These are phyloP conservation scores for Elongisporangium undulatum DNA, from an alignment of 352 stramenopile species.

Conservation along the genomic window DNA sequence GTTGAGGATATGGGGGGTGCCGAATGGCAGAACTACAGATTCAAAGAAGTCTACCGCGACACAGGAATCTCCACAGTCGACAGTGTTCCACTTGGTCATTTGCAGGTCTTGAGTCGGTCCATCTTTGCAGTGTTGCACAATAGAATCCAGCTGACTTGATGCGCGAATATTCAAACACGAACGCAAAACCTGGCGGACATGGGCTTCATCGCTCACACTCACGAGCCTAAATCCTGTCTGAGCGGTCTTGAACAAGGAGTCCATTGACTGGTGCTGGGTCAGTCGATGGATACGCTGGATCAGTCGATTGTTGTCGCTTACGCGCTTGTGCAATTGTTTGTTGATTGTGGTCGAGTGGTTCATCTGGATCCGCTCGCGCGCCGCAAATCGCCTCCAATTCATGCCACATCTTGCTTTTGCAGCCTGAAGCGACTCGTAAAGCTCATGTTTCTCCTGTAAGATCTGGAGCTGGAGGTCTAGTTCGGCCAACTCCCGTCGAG, in stretches of 20 bases:
- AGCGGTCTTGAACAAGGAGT: neutral
- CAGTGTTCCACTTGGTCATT: neutral
- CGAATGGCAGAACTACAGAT: too few species aligned
- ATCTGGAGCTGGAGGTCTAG: neutral
- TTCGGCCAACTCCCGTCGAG: neutral
- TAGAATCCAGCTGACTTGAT: neutral
- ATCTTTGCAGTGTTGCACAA: neutral
- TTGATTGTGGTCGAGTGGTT: neutral
- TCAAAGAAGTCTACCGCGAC: too few species aligned
- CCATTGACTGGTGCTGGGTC: neutral
- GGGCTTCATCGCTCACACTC: neutral
- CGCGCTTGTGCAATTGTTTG: neutral
- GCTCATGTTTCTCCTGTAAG: neutral
- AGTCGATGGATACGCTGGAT: neutral
- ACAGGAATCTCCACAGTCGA: too few species aligned
- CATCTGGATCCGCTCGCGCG: neutral
- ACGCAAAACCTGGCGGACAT: neutral
- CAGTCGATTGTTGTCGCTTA: neutral
- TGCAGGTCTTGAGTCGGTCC: neutral
- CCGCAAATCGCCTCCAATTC: neutral
- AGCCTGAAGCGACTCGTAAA: neutral
- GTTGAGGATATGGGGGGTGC: too few species aligned
- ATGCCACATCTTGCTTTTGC: neutral
- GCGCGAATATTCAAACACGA: neutral
- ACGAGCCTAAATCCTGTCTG: neutral